Conservation (phyloP, 2,329 filamentous ascomycete species). For the Neurospora sp. region DNA sequence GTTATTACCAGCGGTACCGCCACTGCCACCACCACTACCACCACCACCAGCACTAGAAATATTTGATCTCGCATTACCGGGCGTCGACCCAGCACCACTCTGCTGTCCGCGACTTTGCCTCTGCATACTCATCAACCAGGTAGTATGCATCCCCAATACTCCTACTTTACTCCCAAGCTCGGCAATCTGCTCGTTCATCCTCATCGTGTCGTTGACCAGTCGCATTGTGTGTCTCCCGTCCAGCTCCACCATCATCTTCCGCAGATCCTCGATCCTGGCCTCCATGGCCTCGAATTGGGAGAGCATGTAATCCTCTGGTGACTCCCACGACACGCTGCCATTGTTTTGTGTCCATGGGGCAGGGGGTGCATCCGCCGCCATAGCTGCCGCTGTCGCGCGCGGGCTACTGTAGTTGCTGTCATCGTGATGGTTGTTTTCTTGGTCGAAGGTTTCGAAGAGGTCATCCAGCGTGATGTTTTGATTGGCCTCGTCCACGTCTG, state of each 20-base stretch:
- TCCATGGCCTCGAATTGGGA: slow-evolving; percentile 41
- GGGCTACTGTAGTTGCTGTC: not conserved
- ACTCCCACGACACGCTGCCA: slow-evolving; percentile 25
- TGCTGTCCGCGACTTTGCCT: slow-evolving; percentile 14
- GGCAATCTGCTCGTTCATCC: slow-evolving; percentile 51
- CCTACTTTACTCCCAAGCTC: slow-evolving; percentile 48
- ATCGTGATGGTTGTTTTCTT: not conserved
- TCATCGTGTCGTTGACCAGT: slow-evolving; percentile 51
- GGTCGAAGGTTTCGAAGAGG: not conserved
- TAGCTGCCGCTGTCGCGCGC: not conserved
- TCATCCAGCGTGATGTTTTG: not conserved
- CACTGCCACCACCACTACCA: not conserved
- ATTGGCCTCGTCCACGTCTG: not conserved
- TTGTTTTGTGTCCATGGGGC: not conserved
- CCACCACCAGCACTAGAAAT: not conserved
- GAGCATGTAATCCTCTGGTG: slow-evolving; percentile 32
- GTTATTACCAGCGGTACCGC: not conserved
- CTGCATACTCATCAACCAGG: slow-evolving; percentile 43
- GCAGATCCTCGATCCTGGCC: slow-evolving; percentile 45
- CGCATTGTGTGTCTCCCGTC: slow-evolving; percentile 51
- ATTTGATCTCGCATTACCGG: slow-evolving; percentile 1
- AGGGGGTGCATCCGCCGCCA: not conserved
- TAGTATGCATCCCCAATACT: slow-evolving; percentile 49
- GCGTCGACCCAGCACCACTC: slow-evolving; percentile 4
- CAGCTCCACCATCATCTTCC: slow-evolving; percentile 45